Conservation (phyloP, 176 grass and related monocot genomes). For the Zizania latifolia region DNA sequence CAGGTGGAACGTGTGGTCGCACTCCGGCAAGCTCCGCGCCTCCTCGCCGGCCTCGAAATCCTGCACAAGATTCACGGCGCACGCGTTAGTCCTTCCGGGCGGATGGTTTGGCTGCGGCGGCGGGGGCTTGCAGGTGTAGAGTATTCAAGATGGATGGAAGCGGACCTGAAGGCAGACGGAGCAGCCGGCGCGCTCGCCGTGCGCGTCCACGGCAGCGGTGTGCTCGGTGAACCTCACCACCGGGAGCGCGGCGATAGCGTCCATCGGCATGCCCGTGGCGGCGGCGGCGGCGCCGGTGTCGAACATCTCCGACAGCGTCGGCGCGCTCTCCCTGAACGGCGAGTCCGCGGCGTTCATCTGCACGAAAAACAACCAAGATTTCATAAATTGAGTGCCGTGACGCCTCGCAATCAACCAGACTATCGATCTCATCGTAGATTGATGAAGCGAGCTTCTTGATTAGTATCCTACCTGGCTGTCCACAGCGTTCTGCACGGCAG, state of each 20-base stretch:
- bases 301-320: constrained; percentile 51
- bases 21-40: constrained; percentile 52
- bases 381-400: too few relatives aligned
- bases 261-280: constrained; percentile 33
- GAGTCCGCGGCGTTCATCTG: constrained; percentile 72
- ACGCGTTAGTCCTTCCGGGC: too few relatives aligned
- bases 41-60: constrained; percentile 54
- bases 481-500: constrained; percentile 82
- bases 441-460: too few relatives aligned
- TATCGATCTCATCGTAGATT: too few relatives aligned
- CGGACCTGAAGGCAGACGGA: constrained; percentile 71
- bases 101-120: background rate
- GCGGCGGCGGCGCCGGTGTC: constrained; percentile 32
- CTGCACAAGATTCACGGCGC: too few relatives aligned
- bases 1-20: constrained; percentile 67
- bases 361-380: background rate
- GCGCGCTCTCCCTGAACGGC: constrained; percentile 33
- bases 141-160: too few relatives aligned
- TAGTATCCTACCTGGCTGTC: constrained; percentile 79
- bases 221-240: constrained; percentile 12
- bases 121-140: too few relatives aligned
- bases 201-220: background rate
- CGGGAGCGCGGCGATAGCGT: constrained; percentile 54
- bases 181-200: constrained; percentile 38
- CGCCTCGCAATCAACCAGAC: too few relatives aligned